Evolutionary conservation across 805 yeast genomes (phyloP).

Genomic region (Clavispora phyllophila): DNA sequence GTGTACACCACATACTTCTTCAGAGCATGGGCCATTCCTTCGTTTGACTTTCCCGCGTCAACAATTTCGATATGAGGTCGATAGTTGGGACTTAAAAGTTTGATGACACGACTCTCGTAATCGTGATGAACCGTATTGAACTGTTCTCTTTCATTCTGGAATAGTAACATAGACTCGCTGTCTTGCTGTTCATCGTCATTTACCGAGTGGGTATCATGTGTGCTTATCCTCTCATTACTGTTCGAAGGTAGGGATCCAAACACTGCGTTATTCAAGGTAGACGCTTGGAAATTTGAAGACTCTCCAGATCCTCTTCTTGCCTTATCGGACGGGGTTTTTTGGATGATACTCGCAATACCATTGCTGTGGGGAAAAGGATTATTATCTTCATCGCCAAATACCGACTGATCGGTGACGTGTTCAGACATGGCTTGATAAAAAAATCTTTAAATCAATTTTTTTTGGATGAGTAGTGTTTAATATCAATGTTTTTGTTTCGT

Average conservation of each 20-base stretch:
- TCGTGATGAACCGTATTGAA: slow-evolving; percentile 27
- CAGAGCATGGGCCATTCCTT: slow-evolving; percentile 60
- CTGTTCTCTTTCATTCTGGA: slow-evolving; percentile 14
- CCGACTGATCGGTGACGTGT: slow-evolving; percentile 1
- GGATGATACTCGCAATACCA: slow-evolving; percentile 24
- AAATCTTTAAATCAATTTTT: not conserved
- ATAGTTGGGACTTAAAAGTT: slow-evolving; percentile 26
- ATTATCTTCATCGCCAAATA: slow-evolving; percentile 29
- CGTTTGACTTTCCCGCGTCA: slow-evolving; percentile 84
- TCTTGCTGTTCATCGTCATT: slow-evolving; percentile 13
- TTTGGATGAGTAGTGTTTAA: not conserved
- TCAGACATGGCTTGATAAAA: not conserved
- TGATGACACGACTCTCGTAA: slow-evolving; percentile 33
- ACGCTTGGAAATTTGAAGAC: not conserved
- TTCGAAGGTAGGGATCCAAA: not conserved
- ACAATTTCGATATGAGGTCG: slow-evolving; percentile 42
- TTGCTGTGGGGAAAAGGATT: slow-evolving; percentile 29
- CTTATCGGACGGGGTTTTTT: not conserved
- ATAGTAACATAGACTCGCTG: slow-evolving; percentile 29
- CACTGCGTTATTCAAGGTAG: not conserved
- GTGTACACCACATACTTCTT: slow-evolving; percentile 74
- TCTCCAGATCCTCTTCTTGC: not conserved
- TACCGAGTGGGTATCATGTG: not conserved
- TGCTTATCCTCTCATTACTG: not conserved
- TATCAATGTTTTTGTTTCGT: not conserved